Evolutionary conservation across 2,329 filamentous ascomycete genomes (phyloP), one percentile per base, ranked within the genome.

Genomic region (Aureobasidium zeae): DNA sequence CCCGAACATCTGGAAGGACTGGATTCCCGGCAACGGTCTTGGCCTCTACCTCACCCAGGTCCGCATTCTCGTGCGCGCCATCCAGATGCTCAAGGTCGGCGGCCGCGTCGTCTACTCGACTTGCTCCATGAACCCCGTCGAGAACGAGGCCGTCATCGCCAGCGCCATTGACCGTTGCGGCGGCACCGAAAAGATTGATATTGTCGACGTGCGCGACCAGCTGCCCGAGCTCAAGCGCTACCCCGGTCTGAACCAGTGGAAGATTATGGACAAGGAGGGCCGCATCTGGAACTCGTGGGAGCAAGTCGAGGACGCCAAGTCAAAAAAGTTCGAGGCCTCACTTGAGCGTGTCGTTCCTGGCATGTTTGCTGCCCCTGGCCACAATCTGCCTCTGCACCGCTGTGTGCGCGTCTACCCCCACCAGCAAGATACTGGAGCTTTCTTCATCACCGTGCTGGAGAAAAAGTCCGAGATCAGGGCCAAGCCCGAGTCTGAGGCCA

Each of bases 121-220:
- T 15, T 98, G 91, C 73, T 95, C 87, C 63, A 86, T 98, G 84
- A 98, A 98, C 66, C 91, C 91, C 0, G 79, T 96, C 20, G 91
- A 98, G 69, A 94, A 98, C 57, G 91, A 98, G 66, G 82, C 91
- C 5, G 87, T 96, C 12, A 71, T 98, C 48, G 79, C 85, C 1
- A 81, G 83, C 19, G 91, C 91, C 9, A 88, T 98, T 54, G 83
- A 87, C 54, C 77, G 88, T 45, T 96, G 88, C 57, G 91, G 91
- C 49, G 91, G 91, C 3, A 65, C 77, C 3, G 72, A 74, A 11
- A 91, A 88, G 58, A 83, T 98, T 37, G 76, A 83, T 51, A 80
- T 98, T 32, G 63, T 96, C 45, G 86, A 95, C 62, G 91, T 83
- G 65, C 83, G 79, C 57, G 73, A 84, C 52, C 72, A 83, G 57